Base-by-base conservation (phyloP, 768 basidiomycete species). In the Russula compacta region DNA sequence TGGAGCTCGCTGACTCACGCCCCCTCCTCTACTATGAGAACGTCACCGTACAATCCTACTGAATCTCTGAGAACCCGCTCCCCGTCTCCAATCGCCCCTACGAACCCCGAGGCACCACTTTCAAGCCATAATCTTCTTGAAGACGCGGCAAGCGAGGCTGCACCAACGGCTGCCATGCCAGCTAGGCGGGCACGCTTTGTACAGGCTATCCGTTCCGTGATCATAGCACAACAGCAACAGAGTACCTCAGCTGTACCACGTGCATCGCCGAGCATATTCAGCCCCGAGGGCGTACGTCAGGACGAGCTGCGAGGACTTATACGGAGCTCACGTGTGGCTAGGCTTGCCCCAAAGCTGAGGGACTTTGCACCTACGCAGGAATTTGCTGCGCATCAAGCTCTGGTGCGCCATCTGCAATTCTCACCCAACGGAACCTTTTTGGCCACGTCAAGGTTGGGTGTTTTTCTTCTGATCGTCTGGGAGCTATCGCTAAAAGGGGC, bases 381-480 rank as follows among this genome's bases (percentile, higher is more conserved):
- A 63, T 71, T 87, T 24, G 78, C 79, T 10, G 82, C 83, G 6
- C 88, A 89, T 70, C 73, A 77, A 53, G 86, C 84, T 4, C 78
- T 88, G 24, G 87, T 90, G 15, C 71, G 83, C 53, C 85, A 88
- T 69, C 69, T 90, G 68, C 84, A 89, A 69, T 90, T 89, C 72
- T 87, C 85, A 1, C 87, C 87, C 2, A 81, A 87, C 70, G 87
- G 88, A 12, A 83, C 78, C 66, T 86, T 80, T 66, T 69, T 90
- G 64, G 88, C 86, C 3, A 89, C 87, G 3, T 86, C 86, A 32
- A 85, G 85, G 81, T 84, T 66, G 47, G 47, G 56, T 54, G 14
- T 42, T n/a, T 56, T 56, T 5, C 21, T 48, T 49, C 36, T 12
- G 33, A 62, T 60, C 11, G 19, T 12, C 14, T 38, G 24, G 53